phyloP scores from a whole-genome alignment of 768 basidiomycete genomes.

The Chalciporus piperatus region DNA sequence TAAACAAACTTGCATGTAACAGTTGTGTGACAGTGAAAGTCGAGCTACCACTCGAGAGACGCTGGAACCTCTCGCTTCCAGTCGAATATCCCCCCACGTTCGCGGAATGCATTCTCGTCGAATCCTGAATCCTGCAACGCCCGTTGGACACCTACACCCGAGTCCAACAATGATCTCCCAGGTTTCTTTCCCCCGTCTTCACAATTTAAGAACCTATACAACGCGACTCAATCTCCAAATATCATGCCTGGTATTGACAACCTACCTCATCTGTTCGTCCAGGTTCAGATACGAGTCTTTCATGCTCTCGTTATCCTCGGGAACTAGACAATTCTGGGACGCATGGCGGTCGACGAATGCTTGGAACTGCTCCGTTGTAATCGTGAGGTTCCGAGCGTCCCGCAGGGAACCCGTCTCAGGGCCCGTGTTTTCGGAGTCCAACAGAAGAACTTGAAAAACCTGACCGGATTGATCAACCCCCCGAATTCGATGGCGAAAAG shows the following conservation, averaged over 20 bases:
- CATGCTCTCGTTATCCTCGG: conserved; percentile 40
- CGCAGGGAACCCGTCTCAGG: conserved; percentile 29
- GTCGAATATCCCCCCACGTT: conserved; percentile 35
- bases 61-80: conserved; percentile 27
- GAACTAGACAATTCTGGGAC: conserved; percentile 31
- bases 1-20: background rate
- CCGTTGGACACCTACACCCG: conserved; percentile 32
- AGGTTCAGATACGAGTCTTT: conserved; percentile 39
- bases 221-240: background rate
- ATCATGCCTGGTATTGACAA: background rate
- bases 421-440: conserved; percentile 38
- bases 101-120: conserved; percentile 29
- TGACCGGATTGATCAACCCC: background rate
- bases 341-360: conserved; percentile 35
- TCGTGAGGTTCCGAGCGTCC: conserved; percentile 33
- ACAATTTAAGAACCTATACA: conserved; percentile 34
- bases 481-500: background rate
- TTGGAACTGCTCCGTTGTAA: conserved; percentile 35
- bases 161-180: conserved; percentile 28
- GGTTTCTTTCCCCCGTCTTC: conserved; percentile 32
- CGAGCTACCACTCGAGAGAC: conserved; percentile 2
- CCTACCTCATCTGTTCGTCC: conserved; percentile 39
- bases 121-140: conserved; percentile 36
- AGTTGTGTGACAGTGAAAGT: background rate
- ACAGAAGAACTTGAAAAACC: conserved; percentile 37